Evolutionary conservation across 2,329 filamentous ascomycete genomes (phyloP).

Genomic region (Endoconidiophora laricicola): DNA sequence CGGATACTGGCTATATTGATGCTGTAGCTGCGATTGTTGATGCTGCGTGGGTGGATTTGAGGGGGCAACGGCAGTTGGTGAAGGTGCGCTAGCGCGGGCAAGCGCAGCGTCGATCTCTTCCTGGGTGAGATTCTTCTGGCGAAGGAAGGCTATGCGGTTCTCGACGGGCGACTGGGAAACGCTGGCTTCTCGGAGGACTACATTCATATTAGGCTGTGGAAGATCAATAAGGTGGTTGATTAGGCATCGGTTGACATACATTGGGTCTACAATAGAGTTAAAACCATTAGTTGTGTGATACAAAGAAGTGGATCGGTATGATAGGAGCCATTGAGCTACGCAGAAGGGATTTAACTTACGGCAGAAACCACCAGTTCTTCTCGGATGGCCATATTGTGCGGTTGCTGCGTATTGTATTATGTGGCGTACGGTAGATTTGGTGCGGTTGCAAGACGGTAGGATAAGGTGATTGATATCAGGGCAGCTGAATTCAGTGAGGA

Average conservation of each 20-base stretch:
- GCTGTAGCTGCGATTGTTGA: slow-evolving; percentile 23
- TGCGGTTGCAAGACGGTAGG: neutral
- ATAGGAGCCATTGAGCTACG: slow-evolving; percentile 5
- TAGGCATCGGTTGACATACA: slow-evolving; percentile 21
- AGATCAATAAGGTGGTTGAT: neutral
- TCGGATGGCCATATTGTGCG: slow-evolving; percentile 52
- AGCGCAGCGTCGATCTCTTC: slow-evolving; percentile 85
- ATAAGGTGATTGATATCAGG: neutral
- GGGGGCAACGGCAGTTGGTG: slow-evolving; percentile 49
- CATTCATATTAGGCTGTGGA: slow-evolving; percentile 14
- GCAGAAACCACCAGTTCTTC: slow-evolving; percentile 84
- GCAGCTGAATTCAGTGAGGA: too few species aligned
- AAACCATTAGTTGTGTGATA: neutral
- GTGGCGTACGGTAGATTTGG: neutral
- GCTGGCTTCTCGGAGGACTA: slow-evolving; percentile 86
- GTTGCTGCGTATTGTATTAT: neutral
- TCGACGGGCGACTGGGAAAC: slow-evolving; percentile 82
- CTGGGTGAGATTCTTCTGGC: slow-evolving; percentile 91
- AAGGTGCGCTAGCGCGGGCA: slow-evolving; percentile 57
- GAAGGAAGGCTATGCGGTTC: slow-evolving; percentile 80
- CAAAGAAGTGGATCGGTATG: neutral
- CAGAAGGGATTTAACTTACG: slow-evolving; percentile 26
- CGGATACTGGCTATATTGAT: slow-evolving; percentile 25
- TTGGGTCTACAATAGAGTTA: slow-evolving; percentile 22
- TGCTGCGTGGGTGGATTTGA: slow-evolving; percentile 19